These are phyloP conservation scores for Cocos nucifera DNA, from an alignment of 176 grass and related monocot species.

Conservation along the genomic window DNA sequence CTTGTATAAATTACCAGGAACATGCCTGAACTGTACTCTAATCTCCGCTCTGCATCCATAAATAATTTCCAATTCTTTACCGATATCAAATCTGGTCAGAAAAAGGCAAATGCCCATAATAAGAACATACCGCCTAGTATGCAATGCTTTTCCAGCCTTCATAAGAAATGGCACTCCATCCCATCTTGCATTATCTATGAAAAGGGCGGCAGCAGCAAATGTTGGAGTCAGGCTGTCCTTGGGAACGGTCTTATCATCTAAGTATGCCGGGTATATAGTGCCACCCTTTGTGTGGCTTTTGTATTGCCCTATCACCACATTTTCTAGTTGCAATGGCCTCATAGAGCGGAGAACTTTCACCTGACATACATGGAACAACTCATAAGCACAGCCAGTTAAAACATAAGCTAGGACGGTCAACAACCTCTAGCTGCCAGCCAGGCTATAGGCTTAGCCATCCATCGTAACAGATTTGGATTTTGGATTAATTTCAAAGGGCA, in stretches of 20 bases:
- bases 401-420: too few relatives aligned
- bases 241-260: slow-evolving; percentile 80
- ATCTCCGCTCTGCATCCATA: slow-evolving; percentile 56
- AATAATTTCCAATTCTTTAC: too few relatives aligned
- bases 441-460: too few relatives aligned
- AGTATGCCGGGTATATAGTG: slow-evolving; percentile 59
- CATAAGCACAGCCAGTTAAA: too few relatives aligned
- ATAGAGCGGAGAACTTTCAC: slow-evolving; percentile 90
- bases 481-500: not conserved
- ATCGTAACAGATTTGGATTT: too few relatives aligned
- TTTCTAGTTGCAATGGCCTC: slow-evolving; percentile 70
- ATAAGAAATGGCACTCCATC: slow-evolving; percentile 97
- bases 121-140: too few relatives aligned
- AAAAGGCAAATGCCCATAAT: too few relatives aligned
- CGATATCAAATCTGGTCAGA: too few relatives aligned
- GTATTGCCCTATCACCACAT: slow-evolving; percentile 79
- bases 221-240: slow-evolving; percentile 75
- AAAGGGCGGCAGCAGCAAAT: slow-evolving; percentile 79
- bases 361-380: slow-evolving; percentile 25
- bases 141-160: slow-evolving; percentile 89
- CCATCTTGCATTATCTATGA: slow-evolving; percentile 94
- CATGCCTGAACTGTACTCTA: slow-evolving; percentile 87
- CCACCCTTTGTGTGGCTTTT: slow-evolving; percentile 78
- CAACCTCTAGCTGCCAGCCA: too few relatives aligned
- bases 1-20: slow-evolving; percentile 85